Conservation (phyloP, 1,284 basidiomycete genomes). For the Tylopilus sp. region DNA sequence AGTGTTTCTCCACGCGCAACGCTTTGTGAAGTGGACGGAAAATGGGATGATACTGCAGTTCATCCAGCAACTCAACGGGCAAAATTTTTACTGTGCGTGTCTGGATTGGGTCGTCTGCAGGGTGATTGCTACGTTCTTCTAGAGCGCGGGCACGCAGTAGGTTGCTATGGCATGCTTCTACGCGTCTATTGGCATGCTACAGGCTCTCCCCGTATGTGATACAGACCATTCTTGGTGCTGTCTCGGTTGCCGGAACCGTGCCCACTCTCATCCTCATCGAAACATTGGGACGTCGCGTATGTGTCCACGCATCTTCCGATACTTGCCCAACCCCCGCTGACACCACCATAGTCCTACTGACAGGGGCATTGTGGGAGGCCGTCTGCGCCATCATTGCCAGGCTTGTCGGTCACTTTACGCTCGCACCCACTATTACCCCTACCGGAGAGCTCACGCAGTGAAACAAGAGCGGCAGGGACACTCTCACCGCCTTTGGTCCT, state of each 20-base stretch:
- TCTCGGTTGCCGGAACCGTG: slow-evolving; percentile 60
- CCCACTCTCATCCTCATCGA: slow-evolving; percentile 65
- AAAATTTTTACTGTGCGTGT: slow-evolving; percentile 64
- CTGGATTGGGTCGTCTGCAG: neutral
- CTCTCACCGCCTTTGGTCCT: slow-evolving; percentile 54
- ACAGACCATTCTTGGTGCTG: slow-evolving; percentile 65
- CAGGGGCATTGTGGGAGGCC: slow-evolving; percentile 60
- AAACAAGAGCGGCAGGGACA: slow-evolving; percentile 44
- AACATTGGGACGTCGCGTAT: slow-evolving; percentile 54
- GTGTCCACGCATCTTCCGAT: slow-evolving; percentile 7
- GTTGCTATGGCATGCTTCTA: slow-evolving; percentile 11
- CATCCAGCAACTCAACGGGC: slow-evolving; percentile 72
- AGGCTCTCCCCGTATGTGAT: slow-evolving; percentile 70
- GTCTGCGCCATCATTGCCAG: slow-evolving; percentile 62
- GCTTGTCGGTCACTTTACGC: slow-evolving; percentile 64
- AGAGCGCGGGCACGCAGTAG: slow-evolving; percentile 62
- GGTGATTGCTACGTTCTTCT: slow-evolving; percentile 57
- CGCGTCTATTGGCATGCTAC: neutral
- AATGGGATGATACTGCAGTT: slow-evolving; percentile 81
- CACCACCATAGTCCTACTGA: slow-evolving; percentile 52
- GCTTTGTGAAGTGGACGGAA: slow-evolving; percentile 62
- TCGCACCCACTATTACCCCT: slow-evolving; percentile 43
- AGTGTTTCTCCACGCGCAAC: slow-evolving; percentile 71
- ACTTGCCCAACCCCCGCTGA: neutral
- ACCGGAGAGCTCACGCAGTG: slow-evolving; percentile 37